These are phyloP conservation scores for Capsella rubella DNA, from an alignment of 441 rosid genomes.

Conservation along the genomic window DNA sequence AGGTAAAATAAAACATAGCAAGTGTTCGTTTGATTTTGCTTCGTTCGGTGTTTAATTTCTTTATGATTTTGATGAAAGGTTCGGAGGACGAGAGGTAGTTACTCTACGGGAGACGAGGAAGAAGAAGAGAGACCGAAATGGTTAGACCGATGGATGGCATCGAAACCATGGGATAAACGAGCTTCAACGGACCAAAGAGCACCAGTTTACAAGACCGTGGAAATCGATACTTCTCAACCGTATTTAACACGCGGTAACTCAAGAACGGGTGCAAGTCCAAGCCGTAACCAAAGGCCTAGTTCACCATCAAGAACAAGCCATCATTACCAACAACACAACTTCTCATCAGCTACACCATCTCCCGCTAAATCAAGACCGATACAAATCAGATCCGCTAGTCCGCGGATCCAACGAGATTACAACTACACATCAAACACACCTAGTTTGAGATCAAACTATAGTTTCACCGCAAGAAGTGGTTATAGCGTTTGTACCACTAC, in stretches of 20 bases:
- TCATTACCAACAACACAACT: slow-evolving; percentile 45
- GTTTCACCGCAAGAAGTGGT: slow-evolving; percentile 53
- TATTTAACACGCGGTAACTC: slow-evolving; percentile 50
- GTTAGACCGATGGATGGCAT: slow-evolving; percentile 74
- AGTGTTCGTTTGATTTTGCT: not conserved
- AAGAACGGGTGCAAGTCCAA: slow-evolving; percentile 53
- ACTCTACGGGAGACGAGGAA: slow-evolving; percentile 74
- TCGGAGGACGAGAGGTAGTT: slow-evolving; percentile 60
- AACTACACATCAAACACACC: slow-evolving; percentile 78
- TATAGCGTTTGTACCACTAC: slow-evolving; percentile 41
- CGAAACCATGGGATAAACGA: slow-evolving; percentile 76
- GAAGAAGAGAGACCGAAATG: slow-evolving; percentile 70
- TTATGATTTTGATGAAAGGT: slow-evolving; percentile 44
- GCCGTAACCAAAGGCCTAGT: slow-evolving; percentile 51
- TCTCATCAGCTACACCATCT: slow-evolving; percentile 68
- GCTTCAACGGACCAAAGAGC: slow-evolving; percentile 79
- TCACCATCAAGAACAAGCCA: slow-evolving; percentile 74
- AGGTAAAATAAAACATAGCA: slow-evolving; percentile 46
- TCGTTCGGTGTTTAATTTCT: not conserved
- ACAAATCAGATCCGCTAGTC: slow-evolving; percentile 87
- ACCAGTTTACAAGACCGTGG: slow-evolving; percentile 75
- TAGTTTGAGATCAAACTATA: slow-evolving; percentile 76
- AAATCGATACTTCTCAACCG: slow-evolving; percentile 81
- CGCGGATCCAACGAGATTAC: slow-evolving; percentile 65
- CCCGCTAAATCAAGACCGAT: slow-evolving; percentile 76